Evolutionary conservation across 768 basidiomycete genomes (phyloP).

Genomic region (Phlebiopsis flavidoalba): DNA sequence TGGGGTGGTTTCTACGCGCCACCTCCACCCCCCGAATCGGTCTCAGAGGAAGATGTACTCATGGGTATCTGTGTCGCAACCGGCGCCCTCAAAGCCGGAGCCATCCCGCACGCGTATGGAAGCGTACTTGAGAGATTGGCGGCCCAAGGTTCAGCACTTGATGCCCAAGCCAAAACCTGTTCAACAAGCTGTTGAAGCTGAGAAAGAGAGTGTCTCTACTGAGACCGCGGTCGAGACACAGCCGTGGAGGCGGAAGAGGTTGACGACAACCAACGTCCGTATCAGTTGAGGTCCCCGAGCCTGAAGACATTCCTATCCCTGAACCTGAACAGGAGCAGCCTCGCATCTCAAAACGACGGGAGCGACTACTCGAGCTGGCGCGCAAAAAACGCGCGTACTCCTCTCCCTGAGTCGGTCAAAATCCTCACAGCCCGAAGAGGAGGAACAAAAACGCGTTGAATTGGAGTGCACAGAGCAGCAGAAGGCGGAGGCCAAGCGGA

Average conservation of each 20-base stretch:
- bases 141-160: not conserved
- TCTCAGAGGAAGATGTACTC: not conserved
- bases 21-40: not conserved
- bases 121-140: not conserved
- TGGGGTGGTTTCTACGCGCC: slow-evolving; percentile 14
- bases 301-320: not conserved
- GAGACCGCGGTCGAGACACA: not conserved
- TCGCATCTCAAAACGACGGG: slow-evolving; percentile 5
- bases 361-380: slow-evolving; percentile 19
- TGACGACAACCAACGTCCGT: not conserved
- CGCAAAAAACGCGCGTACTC: slow-evolving; percentile 16
- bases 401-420: slow-evolving; percentile 11
- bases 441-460: slow-evolving; percentile 2
- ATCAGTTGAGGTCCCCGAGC: not conserved
- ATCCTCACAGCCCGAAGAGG: slow-evolving; percentile 5
- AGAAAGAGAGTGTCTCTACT: not conserved
- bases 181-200: not conserved
- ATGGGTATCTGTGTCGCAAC: not conserved
- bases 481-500: slow-evolving; percentile 8
- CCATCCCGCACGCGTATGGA: not conserved
- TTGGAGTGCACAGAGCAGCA: slow-evolving; percentile 1
- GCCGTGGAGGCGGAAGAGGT: not conserved
- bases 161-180: not conserved
- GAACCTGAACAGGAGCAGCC: not conserved
- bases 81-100: not conserved